Base-by-base conservation (phyloP, 495 filamentous ascomycete genomes). In the Penicillium robsamsonii region DNA sequence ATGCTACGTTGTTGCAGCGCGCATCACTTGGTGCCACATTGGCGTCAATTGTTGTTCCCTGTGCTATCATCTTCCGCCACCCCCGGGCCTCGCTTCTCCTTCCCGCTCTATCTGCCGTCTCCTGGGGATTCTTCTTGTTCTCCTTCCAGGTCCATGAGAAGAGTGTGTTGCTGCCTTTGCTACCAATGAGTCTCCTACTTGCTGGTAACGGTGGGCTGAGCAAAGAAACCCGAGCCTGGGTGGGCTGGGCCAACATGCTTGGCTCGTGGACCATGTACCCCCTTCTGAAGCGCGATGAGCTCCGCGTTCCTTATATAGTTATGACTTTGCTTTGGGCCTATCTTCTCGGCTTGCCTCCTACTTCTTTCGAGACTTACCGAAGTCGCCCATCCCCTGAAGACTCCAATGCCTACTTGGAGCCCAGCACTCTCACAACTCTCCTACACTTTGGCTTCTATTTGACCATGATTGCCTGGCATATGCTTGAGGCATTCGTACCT, bases 121-220 rank as follows among this genome's bases (percentile, higher is more conserved):
- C 92, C 1, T 98, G 94, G 94, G 94, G 89, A 3, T 98, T 98
- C 77, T 98, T 97, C 71, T 75, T 98, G 11, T 96, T 92, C 71
- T 92, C 89, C 50, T 98, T 96, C 73, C 94, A 98, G 61, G 94
- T 98, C 0, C 94, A 98, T 69, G 94, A 98, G 72, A 98, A 98
- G 76, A 95, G 90, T 60, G 90, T 96, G 0, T 77, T 98, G 5
- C 81, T 98, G 0, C 94, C 94, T 3, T 77, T 97, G 24, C 83
- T 96, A 57, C 94, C 94, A 0, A 94, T 93, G 86, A 96, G 92
- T 0, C 74, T 96, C 9, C 75, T 96, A 5, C 81, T 97, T 18
- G 88, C 88, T 15, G 84, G 87, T 5, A 81, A 86, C 46, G 83
- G 88, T 38, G 91, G 91, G 0, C 76, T 97, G 25, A 82, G 82